Base-by-base conservation (phyloP, 768 basidiomycete genomes). In the Suillus lakei region DNA sequence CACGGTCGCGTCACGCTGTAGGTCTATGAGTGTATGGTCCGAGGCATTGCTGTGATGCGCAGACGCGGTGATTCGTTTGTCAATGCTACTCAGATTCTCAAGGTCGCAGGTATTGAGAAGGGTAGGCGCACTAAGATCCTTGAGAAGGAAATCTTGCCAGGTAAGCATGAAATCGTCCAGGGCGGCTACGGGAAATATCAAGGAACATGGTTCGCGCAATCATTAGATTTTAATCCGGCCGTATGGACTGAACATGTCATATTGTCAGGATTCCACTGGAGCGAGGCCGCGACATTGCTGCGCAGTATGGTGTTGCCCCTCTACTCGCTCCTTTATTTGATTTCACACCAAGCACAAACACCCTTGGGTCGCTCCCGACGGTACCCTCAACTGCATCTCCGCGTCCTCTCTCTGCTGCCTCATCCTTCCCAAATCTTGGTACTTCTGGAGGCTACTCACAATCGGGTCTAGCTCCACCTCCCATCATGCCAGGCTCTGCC, bases 111-210 rank as follows among this genome's bases (percentile, higher is more conserved):
- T 48, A 92, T 99, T 67, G 95, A 97, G 82, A 99, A 99, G 79
- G 96, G 96, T 1, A 88, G 91, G 51, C 86, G 98, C 46, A 98
- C 97, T 18, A 98, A 98, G 86, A 98, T 99, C 62, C 82, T 95
- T 16, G 93, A 99, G 84, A 98, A 96, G 78, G 97, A 99, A 81
- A 95, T 99, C 67, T 85, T 96, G 50, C 92, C 92, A 64, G 96
- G 95, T 55, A 91, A 92, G 78, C 95, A 98, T 78, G 97, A 99
- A 78, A 99, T 99, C 76, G 95, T 99, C 6, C 98, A 99, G 77
- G 98, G 98, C 44, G 98, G 98, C 36, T 99, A 99, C 75, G 98
- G 98, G 30, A 97, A 98, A 81, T 99, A 98, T 76, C 98, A 99
- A 77, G 98, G 98, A 69, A 99, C 97, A 64, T 99, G 98, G 97